A percentile compares a stretch with the other conserved stretches of the same genome.
Conservation (phyloP, 1,139 yeast genomes). For the Debaryomycetaceae sp. region DNA sequence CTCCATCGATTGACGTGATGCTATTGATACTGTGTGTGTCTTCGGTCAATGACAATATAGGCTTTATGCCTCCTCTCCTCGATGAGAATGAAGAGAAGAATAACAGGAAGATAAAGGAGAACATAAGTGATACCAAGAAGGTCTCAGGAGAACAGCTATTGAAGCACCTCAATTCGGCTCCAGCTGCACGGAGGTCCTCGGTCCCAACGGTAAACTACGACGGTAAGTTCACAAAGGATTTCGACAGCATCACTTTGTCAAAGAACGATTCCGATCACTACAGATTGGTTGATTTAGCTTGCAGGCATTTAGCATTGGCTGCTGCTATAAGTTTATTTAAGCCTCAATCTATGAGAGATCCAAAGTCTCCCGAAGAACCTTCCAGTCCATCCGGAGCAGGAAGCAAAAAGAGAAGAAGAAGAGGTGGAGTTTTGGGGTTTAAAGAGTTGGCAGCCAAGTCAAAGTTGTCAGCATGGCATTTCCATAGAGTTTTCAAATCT, state of each 20-base stretch:
- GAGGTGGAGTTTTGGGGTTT: constrained; percentile 88
- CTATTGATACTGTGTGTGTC: constrained; percentile 57
- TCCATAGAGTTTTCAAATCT: constrained; percentile 82
- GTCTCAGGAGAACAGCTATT: constrained; percentile 25
- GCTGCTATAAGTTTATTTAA: constrained; percentile 57
- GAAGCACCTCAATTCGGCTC: constrained; percentile 18
- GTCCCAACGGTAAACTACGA: constrained; percentile 26
- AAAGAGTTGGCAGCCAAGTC: constrained; percentile 85
- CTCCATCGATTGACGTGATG: constrained; percentile 47
- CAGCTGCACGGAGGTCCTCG: constrained; percentile 19
- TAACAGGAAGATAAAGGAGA: constrained; percentile 36
- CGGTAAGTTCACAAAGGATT: constrained; percentile 24
- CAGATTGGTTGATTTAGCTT: constrained; percentile 71
- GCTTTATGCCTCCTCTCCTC: constrained; percentile 50
- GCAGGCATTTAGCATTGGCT: constrained; percentile 80
- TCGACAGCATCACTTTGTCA: constrained; percentile 29
- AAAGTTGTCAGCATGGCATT: constrained; percentile 89
- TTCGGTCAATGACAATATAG: constrained; percentile 53
- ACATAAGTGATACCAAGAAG: constrained; percentile 30
- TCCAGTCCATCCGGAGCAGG: constrained; percentile 9
- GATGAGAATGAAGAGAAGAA: constrained; percentile 46
- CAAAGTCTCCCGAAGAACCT: constrained; percentile 17
- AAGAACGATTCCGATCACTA: constrained; percentile 68
- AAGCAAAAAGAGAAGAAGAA: constrained; percentile 53
- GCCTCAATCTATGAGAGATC: constrained; percentile 15